Evolutionary conservation across 2,329 filamentous ascomycete genomes (phyloP).

Genomic region (Byssothecium circinans): DNA sequence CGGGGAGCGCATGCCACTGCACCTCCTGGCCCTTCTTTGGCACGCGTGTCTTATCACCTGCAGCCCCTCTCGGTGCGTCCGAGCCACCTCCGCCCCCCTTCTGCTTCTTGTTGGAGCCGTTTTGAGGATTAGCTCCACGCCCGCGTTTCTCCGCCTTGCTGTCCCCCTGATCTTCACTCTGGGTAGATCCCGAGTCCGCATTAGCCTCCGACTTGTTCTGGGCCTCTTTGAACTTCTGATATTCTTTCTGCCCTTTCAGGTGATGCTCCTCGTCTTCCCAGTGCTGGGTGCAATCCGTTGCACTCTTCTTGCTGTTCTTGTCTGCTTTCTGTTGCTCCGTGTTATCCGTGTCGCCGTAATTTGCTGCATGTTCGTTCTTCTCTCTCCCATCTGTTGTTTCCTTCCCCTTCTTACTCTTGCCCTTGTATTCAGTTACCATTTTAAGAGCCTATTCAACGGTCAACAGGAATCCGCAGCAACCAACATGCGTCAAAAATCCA

Average conservation of each 20-base stretch:
- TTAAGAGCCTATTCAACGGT: too few species aligned
- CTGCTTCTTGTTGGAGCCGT: constrained; percentile 42
- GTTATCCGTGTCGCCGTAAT: constrained; percentile 51
- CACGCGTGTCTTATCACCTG: constrained; percentile 43
- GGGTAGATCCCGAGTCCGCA: constrained; percentile 7
- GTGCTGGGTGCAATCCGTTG: constrained; percentile 34
- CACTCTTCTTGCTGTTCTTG: constrained; percentile 21
- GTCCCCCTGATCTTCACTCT: constrained; percentile 9
- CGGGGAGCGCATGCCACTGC: constrained; percentile 46
- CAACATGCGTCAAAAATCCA: too few species aligned
- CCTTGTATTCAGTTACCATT: too few species aligned
- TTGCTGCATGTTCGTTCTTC: constrained; percentile 49
- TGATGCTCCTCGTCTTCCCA: constrained; percentile 35
- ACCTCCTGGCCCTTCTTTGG: constrained; percentile 48
- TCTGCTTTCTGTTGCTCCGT: constrained; percentile 38
- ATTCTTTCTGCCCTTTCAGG: constrained; percentile 26
- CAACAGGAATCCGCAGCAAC: too few species aligned
- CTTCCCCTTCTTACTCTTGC: too few species aligned
- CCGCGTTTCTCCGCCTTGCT: constrained; percentile 23
- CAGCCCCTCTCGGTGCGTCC: constrained; percentile 20
- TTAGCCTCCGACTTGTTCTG: constrained; percentile 7
- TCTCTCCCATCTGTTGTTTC: constrained; percentile 22
- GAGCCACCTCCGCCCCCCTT: constrained; percentile 21
- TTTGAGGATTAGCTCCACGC: constrained; percentile 28
- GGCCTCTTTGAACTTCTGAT: constrained; percentile 33